Evolutionary conservation across 2,329 filamentous ascomycete species (phyloP).

Genomic region (Botrytis porri): DNA sequence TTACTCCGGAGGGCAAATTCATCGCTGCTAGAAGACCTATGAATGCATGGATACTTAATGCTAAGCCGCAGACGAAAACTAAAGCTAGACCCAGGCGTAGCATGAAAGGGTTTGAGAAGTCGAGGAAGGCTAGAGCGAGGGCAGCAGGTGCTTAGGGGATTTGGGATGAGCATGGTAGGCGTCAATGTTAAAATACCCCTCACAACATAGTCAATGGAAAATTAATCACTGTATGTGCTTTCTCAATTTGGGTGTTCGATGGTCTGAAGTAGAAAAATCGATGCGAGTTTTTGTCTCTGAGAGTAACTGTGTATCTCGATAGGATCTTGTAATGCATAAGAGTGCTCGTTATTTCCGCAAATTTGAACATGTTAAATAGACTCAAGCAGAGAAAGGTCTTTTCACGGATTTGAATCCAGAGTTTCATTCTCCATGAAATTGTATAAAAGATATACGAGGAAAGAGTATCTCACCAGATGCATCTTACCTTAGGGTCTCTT

Average conservation of each 20-base stretch:
- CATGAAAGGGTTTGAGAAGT: conserved; percentile 63
- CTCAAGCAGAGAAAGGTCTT: not conserved
- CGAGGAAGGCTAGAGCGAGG: conserved; percentile 31
- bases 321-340: not conserved
- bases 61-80: conserved; percentile 52
- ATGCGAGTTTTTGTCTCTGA: not conserved
- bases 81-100: conserved; percentile 61
- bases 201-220: not conserved
- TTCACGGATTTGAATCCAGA: not conserved
- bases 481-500: not conserved
- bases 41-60: conserved; percentile 62
- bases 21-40: conserved; percentile 66
- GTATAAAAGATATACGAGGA: not conserved
- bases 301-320: not conserved
- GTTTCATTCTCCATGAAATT: not conserved
- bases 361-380: not conserved
- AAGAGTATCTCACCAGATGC: not conserved
- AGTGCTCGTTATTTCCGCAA: not conserved
- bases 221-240: not conserved
- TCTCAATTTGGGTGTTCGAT: not conserved
- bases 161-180: not conserved
- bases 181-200: not conserved
- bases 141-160: not conserved
- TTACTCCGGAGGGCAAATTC: conserved; percentile 78
- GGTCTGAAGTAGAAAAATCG: not conserved